Evolutionary conservation across 2,329 filamentous ascomycete genomes (phyloP).

Genomic region (Hymenoscyphus fructigenus): DNA sequence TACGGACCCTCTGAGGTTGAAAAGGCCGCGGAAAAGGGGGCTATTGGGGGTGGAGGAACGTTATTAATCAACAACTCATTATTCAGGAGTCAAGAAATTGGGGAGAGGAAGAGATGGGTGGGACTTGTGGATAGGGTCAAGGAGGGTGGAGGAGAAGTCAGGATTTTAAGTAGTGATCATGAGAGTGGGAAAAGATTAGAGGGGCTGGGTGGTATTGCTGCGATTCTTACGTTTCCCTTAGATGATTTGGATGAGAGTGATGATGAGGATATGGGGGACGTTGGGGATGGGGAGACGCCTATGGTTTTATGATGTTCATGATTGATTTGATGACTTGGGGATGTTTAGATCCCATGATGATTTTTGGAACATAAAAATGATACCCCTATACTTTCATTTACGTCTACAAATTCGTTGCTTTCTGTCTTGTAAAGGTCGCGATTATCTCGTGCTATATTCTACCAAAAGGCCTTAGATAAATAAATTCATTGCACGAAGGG

Average conservation of each 20-base stretch:
- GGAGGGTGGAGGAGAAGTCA: conserved; percentile 80
- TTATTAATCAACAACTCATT: conserved; percentile 84
- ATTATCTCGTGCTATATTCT: too few relatives aligned
- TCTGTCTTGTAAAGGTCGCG: too few relatives aligned
- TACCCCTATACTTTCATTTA: not conserved
- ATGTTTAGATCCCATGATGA: not conserved
- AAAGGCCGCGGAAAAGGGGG: conserved; percentile 79
- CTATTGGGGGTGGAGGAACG: conserved; percentile 81
- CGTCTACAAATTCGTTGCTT: too few relatives aligned
- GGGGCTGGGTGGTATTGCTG: conserved; percentile 82
- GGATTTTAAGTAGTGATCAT: conserved; percentile 89
- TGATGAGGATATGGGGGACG: conserved; percentile 39
- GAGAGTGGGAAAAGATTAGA: conserved; percentile 88
- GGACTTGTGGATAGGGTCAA: conserved; percentile 84
- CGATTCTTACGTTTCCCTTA: conserved; percentile 86
- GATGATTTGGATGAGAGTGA: conserved; percentile 74
- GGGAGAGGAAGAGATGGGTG: conserved; percentile 77
- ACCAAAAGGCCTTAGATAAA: too few relatives aligned
- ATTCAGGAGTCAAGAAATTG: conserved; percentile 80
- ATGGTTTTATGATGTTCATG: conserved; percentile 3
- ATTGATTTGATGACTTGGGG: not conserved
- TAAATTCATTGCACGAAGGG: too few relatives aligned
- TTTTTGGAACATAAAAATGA: conserved; percentile 1
- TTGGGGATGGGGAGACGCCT: not conserved
- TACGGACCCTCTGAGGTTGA: conserved; percentile 85